Evolutionary conservation across 768 basidiomycete genomes (phyloP), one percentile per base, ranked within the genome.

Genomic region (Chalciporus piperatus): DNA sequence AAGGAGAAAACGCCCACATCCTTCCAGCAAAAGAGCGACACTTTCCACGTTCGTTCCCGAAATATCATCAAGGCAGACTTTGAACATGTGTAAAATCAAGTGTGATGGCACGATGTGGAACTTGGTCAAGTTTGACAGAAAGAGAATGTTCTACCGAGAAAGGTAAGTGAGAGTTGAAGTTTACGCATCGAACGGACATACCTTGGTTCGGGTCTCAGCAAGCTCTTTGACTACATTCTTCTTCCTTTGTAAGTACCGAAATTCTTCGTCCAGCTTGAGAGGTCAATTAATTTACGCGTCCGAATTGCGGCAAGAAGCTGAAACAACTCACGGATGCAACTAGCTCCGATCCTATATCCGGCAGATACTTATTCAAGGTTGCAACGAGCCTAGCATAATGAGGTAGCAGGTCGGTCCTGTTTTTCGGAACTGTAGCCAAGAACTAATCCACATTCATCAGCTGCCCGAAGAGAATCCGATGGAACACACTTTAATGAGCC

Each of bases 11-110:
- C 97, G 79, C 3, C 97, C 97, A 63, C 97, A 98, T 0, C 88
- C 89, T 68, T 99, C 97, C 48, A 99, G 72, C 11, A 98, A 73
- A 51, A 94, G 78, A 13, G 96, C 90, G 16, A 97, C 78, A 60
- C 92, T 98, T 65, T 98, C 97, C 32, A 99, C 80, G 62, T 98
- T 99, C 17, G 84, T 83, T 2, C 89, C 91, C 2, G 87, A 85
- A 62, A 99, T 92, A 66, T 98, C 96, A 65, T 98, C 96, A 61
- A 98, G 74, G 69, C 92, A 96, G 45, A 96, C 93, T 81, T 98
- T 98, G 76, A 96, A 89, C 60, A 92, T 88, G 67, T 98, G 95
- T 42, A 99, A 73, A 61, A 98, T 92, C 50, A 96, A 76, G 67
- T 98, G 94, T 4, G 86, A 73, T 25, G 92, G 94, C 8, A 98